Percentiles rank a stretch among this genome's conserved stretches.
phyloP scores from a whole-genome alignment of 2,329 filamentous ascomycete species.

The Penicillium expansum region DNA sequence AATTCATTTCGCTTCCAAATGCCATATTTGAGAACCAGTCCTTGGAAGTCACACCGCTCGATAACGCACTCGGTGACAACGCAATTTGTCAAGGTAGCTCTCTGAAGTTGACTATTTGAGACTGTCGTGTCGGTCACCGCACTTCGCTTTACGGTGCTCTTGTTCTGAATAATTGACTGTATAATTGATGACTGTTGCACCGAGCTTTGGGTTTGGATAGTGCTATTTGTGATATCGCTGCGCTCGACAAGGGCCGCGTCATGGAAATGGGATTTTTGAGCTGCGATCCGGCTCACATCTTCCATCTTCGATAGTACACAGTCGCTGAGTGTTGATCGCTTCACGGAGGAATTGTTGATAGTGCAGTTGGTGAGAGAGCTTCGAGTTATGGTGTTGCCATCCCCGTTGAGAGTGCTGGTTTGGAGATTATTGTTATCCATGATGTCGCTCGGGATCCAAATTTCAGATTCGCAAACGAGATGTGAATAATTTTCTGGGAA shows the following conservation, averaged over 20 bases:
- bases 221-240: slow-evolving; percentile 17
- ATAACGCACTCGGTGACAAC: slow-evolving; percentile 24
- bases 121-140: slow-evolving; percentile 10
- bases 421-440: background rate
- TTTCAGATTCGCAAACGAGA: background rate
- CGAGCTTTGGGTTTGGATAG: slow-evolving; percentile 12
- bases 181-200: slow-evolving; percentile 13
- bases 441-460: background rate
- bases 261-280: slow-evolving; percentile 13
- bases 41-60: slow-evolving; percentile 19
- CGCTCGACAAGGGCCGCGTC: slow-evolving; percentile 12
- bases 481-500: background rate
- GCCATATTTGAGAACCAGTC: slow-evolving; percentile 25
- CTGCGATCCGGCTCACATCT: slow-evolving; percentile 7
- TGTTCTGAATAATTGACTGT: slow-evolving; percentile 12
- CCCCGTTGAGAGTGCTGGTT: background rate
- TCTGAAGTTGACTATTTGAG: slow-evolving; percentile 11
- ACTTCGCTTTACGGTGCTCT: slow-evolving; percentile 14
- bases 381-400: slow-evolving; percentile 18
- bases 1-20: slow-evolving; percentile 28
- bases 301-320: slow-evolving; percentile 18
- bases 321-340: slow-evolving; percentile 14
- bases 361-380: slow-evolving; percentile 18
- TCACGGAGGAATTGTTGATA: slow-evolving; percentile 13
- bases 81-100: slow-evolving; percentile 18